Evolutionary conservation across 2,329 filamentous ascomycete species (phyloP).

Genomic region (Pyrenophora teres): DNA sequence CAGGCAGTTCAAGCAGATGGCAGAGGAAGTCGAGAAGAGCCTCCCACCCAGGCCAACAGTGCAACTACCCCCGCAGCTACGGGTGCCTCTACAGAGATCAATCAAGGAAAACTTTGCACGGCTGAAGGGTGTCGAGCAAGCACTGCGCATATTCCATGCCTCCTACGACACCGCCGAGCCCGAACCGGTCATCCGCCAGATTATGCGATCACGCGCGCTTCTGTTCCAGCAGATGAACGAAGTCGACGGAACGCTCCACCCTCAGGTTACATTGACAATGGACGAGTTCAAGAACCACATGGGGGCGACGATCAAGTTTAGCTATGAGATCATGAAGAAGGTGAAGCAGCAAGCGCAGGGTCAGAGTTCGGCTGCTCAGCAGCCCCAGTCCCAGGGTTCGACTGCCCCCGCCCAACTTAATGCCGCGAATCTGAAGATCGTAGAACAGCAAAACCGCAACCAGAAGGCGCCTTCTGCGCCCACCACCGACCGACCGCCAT

Average conservation of each 20-base stretch:
- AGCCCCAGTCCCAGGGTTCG: slow-evolving; percentile 24
- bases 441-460: slow-evolving; percentile 55
- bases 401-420: slow-evolving; percentile 40
- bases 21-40: slow-evolving; percentile 36
- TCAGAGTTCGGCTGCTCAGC: slow-evolving; percentile 21
- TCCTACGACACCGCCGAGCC: slow-evolving; percentile 32
- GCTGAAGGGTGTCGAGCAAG: slow-evolving; percentile 39
- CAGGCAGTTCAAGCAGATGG: slow-evolving; percentile 33
- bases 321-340: slow-evolving; percentile 33
- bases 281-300: slow-evolving; percentile 36
- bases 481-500: slow-evolving; percentile 58
- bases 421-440: slow-evolving; percentile 46
- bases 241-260: slow-evolving; percentile 34
- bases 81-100: slow-evolving; percentile 33
- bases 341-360: slow-evolving; percentile 28
- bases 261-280: slow-evolving; percentile 35
- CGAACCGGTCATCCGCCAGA: slow-evolving; percentile 32
- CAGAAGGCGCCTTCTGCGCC: slow-evolving; percentile 56
- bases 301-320: slow-evolving; percentile 33
- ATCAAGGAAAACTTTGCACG: slow-evolving; percentile 32
- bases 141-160: slow-evolving; percentile 38
- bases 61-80: slow-evolving; percentile 26
- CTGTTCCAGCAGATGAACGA: slow-evolving; percentile 39
- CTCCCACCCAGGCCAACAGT: slow-evolving; percentile 29
- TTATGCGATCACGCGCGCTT: slow-evolving; percentile 31